These are phyloP conservation scores for Galerina sulciceps DNA, from an alignment of 768 basidiomycete species.

Conservation along the genomic window DNA sequence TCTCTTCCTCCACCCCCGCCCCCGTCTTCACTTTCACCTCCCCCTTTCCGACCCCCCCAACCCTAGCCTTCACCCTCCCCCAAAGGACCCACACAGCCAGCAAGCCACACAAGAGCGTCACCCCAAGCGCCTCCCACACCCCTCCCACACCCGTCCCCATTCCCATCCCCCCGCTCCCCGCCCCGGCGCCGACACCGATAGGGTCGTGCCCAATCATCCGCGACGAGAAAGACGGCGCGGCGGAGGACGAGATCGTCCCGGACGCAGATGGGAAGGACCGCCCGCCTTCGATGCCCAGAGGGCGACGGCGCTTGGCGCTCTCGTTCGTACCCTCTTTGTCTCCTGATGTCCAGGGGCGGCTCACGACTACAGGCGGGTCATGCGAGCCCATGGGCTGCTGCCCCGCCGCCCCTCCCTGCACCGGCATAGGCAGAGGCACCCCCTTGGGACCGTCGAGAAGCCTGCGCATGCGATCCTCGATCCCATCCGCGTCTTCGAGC, in stretches of 20 bases:
- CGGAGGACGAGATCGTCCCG: neutral
- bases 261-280: neutral
- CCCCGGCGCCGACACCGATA: neutral
- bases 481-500: conserved; percentile 56
- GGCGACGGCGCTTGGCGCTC: neutral
- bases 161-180: neutral
- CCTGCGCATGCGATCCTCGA: conserved; percentile 46
- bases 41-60: neutral
- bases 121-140: conserved; percentile 9
- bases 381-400: conserved; percentile 19
- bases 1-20: neutral
- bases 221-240: too few species aligned
- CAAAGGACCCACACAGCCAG: conserved; percentile 12
- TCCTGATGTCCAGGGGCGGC: neutral
- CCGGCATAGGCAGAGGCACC: neutral
- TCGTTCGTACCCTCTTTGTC: conserved; percentile 15
- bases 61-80: conserved; percentile 7
- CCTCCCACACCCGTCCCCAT: neutral
- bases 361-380: neutral
- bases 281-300: conserved; percentile 3
- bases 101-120: conserved; percentile 6
- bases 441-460: conserved; percentile 59
- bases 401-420: neutral
- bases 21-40: conserved; percentile 2
- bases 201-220: neutral